A percentile compares a stretch with the other conserved stretches of the same genome.
These are phyloP conservation scores for Passiflora organensis DNA, from an alignment of 345 rosid genomes.

Conservation along the genomic window DNA sequence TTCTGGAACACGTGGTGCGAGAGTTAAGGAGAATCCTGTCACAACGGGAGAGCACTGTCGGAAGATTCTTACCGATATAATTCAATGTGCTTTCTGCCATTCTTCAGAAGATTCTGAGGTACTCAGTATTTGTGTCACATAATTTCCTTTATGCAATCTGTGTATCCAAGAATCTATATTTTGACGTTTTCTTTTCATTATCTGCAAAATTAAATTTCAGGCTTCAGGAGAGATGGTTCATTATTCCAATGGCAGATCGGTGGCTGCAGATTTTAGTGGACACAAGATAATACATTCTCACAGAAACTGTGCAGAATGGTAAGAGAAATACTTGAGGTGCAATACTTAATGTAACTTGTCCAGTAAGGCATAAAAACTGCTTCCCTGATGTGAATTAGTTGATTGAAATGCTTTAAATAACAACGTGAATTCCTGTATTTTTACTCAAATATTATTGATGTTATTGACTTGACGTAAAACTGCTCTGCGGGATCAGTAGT, in stretches of 20 bases:
- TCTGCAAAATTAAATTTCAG: constrained; percentile 34
- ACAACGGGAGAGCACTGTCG: constrained; percentile 30
- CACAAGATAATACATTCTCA: constrained; percentile 63
- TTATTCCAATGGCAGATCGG: constrained; percentile 59
- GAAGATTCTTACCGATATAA: constrained; percentile 16
- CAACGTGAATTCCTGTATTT: too few species aligned
- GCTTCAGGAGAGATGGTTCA: constrained; percentile 81
- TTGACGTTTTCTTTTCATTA: background rate
- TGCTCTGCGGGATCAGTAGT: too few species aligned
- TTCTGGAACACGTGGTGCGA: constrained; percentile 14
- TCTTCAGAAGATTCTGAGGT: constrained; percentile 75
- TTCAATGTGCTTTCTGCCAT: constrained; percentile 73
- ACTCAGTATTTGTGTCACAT: constrained; percentile 10
- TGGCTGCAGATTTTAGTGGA: constrained; percentile 50
- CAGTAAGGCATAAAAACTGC: too few species aligned
- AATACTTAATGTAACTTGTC: too few species aligned
- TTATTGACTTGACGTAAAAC: too few species aligned
- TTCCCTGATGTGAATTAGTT: background rate
- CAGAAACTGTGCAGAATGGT: constrained; percentile 89
- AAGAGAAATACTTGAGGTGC: constrained; percentile 18
- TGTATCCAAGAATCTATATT: background rate
- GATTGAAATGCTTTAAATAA: too few species aligned
- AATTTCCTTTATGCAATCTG: background rate
- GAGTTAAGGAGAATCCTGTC: constrained; percentile 19
- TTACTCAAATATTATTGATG: too few species aligned